Base-by-base conservation (phyloP, 2,329 filamentous ascomycete genomes). In the Trichophyton verrucosum region DNA sequence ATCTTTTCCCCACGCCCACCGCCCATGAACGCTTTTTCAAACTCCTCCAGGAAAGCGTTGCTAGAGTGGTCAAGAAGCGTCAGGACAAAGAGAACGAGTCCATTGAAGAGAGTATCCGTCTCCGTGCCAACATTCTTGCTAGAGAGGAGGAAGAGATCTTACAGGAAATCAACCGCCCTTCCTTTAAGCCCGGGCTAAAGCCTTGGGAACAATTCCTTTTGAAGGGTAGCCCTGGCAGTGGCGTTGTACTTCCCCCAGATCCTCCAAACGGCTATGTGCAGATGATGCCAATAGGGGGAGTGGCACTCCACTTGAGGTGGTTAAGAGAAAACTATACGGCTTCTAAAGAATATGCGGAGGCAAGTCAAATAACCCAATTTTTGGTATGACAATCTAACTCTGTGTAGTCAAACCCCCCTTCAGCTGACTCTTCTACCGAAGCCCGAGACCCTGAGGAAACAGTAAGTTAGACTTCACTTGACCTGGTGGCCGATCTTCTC, bases 131-230 rank as follows among this genome's bases (percentile, higher is more conserved):
- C 24, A 3, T 51, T 3, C 13, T 60, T 38, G 51, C 60, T 13
- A 62, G 33, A 17, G 40, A 60, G 33, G 60, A 62, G 17, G 62
- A 61, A 15, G 13, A 24, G 3, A 24, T 62, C 8, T 5, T 63
- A 3, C 60, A 61, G 9, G 20, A 1, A 2, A 53, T 61, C 8
- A 63, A 63, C 38, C 57, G 60, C 22, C 62, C 62, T n/a, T 24
- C 62, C 15, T 63, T 20, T 36, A 60, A 61, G 17, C 60, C 57
- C 1, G 38, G 51, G 7, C 33, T 63, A 9, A 49, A 58, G 17
- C 59, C 60, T 6, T 65, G 64, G 64, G 62, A 65, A 46, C 62
- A 64, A 33, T 64, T 65, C 24, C 63, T 65, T 24, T 59, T 64
- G 17, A 61, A 60, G 30, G 62, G 57, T 2, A 63, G 62, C 40